Evolutionary conservation across 495 filamentous ascomycete species (phyloP).

Genomic region (Delitschia confertaspora): DNA sequence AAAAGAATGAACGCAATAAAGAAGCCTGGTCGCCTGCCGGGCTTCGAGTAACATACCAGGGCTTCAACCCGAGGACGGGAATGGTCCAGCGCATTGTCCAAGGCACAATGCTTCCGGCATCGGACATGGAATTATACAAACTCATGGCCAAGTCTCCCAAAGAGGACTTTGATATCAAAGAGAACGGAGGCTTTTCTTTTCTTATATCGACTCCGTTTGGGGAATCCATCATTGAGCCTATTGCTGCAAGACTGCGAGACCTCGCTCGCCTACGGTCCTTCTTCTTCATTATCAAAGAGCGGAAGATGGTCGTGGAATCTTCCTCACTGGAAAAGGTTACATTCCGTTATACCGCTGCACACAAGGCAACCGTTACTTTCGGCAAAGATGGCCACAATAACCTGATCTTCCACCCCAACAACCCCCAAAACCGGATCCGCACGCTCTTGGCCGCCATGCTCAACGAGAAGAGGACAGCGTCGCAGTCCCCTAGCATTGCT

Average conservation of each 20-base stretch:
- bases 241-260: conserved; percentile 48
- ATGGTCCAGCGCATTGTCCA: conserved; percentile 13
- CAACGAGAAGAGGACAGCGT: conserved; percentile 40
- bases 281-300: conserved; percentile 50
- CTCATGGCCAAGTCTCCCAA: conserved; percentile 46
- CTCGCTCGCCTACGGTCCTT: conserved; percentile 59
- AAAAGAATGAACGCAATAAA: conserved; percentile 1
- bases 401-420: conserved; percentile 50
- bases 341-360: conserved; percentile 46
- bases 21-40: conserved; percentile 10
- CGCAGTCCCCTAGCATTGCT: not conserved
- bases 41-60: conserved; percentile 9
- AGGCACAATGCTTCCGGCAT: conserved; percentile 13
- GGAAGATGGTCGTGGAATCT: conserved; percentile 43
- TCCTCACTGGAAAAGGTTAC: conserved; percentile 53
- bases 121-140: conserved; percentile 35
- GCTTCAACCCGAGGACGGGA: conserved; percentile 6
- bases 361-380: conserved; percentile 36
- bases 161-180: conserved; percentile 51
- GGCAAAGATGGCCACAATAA: conserved; percentile 27
- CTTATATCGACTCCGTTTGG: conserved; percentile 50
- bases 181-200: conserved; percentile 51
- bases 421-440: conserved; percentile 67
- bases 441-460: conserved; percentile 54
- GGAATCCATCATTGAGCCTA: conserved; percentile 43